Conservation (phyloP, 495 filamentous ascomycete genomes). For the Penicillium daleae region DNA sequence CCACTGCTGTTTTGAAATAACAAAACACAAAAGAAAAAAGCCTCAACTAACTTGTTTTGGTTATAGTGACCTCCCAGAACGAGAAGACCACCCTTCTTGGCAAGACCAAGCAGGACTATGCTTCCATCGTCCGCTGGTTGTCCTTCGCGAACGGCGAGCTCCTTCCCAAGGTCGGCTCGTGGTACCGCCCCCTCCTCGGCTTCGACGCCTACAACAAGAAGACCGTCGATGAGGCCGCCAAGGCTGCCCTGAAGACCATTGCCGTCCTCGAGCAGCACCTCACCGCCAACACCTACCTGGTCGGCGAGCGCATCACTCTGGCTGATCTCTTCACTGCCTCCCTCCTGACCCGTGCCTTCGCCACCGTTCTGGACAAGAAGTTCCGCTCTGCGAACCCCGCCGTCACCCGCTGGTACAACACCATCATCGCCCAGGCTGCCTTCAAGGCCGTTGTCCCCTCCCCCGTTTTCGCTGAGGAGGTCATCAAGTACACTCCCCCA, state of each 20-base stretch:
- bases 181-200: conserved; percentile 89
- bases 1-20: conserved; percentile 10
- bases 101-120: conserved; percentile 99
- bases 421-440: conserved; percentile 86
- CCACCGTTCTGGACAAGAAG: conserved; percentile 33
- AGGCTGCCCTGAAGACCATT: conserved; percentile 66
- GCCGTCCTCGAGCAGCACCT: conserved; percentile 83
- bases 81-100: conserved; percentile 99
- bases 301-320: conserved; percentile 94
- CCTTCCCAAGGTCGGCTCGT: conserved; percentile 71
- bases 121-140: conserved; percentile 96
- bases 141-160: conserved; percentile 89
- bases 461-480: conserved; percentile 78
- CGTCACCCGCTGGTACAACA: conserved; percentile 90
- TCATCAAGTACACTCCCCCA: conserved; percentile 86
- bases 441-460: conserved; percentile 78
- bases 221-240: conserved; percentile 77
- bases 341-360: conserved; percentile 56
- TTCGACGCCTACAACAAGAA: conserved; percentile 95
- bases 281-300: conserved; percentile 91
- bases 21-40: neutral
- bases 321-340: conserved; percentile 85
- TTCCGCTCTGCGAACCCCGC: conserved; percentile 74
- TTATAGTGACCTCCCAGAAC: conserved; percentile 94
- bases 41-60: conserved; percentile 34